A percentile compares a stretch with the other conserved stretches of the same genome.
These are phyloP conservation scores for Trichoderma endophyticum DNA, from an alignment of 2,329 filamentous ascomycete genomes.

Conservation along the genomic window DNA sequence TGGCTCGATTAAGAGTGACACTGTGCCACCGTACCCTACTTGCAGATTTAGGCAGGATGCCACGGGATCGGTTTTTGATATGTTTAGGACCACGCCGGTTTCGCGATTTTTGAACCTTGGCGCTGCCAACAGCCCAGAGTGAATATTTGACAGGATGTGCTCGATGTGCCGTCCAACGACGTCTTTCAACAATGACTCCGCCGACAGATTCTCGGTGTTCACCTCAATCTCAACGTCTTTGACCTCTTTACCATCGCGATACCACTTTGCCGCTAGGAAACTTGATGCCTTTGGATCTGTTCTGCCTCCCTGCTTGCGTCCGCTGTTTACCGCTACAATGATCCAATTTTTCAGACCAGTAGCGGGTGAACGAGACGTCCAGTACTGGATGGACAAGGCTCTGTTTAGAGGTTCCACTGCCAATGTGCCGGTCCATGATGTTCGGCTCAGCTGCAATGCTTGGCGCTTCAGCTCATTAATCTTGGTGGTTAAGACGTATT, in stretches of 20 bases:
- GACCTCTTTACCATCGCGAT: slow-evolving; percentile 75
- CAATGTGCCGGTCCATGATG: slow-evolving; percentile 74
- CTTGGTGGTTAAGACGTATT: slow-evolving; percentile 85
- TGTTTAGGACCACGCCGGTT: slow-evolving; percentile 55
- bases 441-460: slow-evolving; percentile 64
- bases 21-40: slow-evolving; percentile 59
- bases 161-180: slow-evolving; percentile 74
- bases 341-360: slow-evolving; percentile 81
- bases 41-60: slow-evolving; percentile 67
- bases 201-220: slow-evolving; percentile 64
- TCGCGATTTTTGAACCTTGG: slow-evolving; percentile 60
- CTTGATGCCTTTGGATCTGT: slow-evolving; percentile 48
- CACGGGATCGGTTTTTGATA: slow-evolving; percentile 60
- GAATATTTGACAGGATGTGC: slow-evolving; percentile 66
- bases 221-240: slow-evolving; percentile 65
- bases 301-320: slow-evolving; percentile 44
- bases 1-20: slow-evolving; percentile 68
- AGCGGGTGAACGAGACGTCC: slow-evolving; percentile 57
- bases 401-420: slow-evolving; percentile 77
- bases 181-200: slow-evolving; percentile 68
- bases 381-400: slow-evolving; percentile 86
- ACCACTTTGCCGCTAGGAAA: slow-evolving; percentile 70
- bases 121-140: slow-evolving; percentile 56
- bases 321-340: slow-evolving; percentile 76
- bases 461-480: slow-evolving; percentile 79